Base-by-base conservation (phyloP, 208 protist genomes). In the Acanthamoeba lenticulata region DNA sequence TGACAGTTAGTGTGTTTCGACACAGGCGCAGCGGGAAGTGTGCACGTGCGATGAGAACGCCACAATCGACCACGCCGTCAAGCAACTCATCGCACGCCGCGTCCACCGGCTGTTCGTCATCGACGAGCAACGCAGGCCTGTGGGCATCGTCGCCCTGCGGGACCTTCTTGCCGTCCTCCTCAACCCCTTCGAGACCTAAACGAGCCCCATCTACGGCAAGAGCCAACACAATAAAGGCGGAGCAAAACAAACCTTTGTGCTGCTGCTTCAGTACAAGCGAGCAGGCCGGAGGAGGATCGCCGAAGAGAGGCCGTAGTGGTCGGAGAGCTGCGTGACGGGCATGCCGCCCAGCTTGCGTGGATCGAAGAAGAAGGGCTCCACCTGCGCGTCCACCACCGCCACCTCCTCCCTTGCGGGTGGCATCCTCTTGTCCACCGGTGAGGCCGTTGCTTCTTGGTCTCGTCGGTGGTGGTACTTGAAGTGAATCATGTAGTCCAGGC, bases 281-380 rank as follows among this genome's bases (percentile, higher is more conserved):
- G n/a, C n/a, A n/a, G n/a, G n/a, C n/a, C n/a, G n/a, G 34, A 89
- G 42, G 34, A 13, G 11, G 57, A 92, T 5, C 21, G 60, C 24
- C 6, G 86, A 13, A 32, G 86, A 92, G 29, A 74, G 38, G 38
- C 86, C 86, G 62, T 92, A 92, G 86, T 92, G 86, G n/a, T 92
- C 86, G 44, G 86, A 92, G 57, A 92, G 52, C 40, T 92, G 86
- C 36, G 60, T 92, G 55, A 44, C 15, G 36, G 86, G 86, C 27
- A 92, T 27, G 9, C 60, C 57, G 60, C 45, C 79, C 79, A 92
- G n/a, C 86, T 77, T 45, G 55, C 86, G 49, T 27, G 57, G 86
- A n/a, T 92, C 86, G 27, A 92, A 45, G 62, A 77, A 77, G 86
- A 92, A 92, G 1, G 52, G 86, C 60, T 92, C 86, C 36, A 92